Conservation (phyloP, 768 basidiomycete genomes). For the Agrocybe chaxingu region DNA sequence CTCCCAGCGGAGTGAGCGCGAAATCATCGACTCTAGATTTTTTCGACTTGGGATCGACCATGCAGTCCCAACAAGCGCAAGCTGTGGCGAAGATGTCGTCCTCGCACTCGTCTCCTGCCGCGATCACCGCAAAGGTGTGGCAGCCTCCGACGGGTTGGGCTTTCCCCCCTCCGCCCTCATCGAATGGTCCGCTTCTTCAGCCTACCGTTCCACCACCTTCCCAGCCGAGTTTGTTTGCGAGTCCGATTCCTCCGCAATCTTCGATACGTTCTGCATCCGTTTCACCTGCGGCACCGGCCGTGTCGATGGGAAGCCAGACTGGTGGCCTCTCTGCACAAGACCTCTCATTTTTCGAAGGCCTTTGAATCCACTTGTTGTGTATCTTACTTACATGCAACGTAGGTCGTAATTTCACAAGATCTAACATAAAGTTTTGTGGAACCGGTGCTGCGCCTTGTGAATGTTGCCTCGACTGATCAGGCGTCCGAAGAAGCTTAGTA, state of each 20-base stretch:
- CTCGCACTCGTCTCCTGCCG: conserved; percentile 10
- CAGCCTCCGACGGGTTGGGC: conserved; percentile 3
- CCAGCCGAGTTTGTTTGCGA: conserved; percentile 1
- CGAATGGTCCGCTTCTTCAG: conserved; percentile 8
- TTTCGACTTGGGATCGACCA: conserved; percentile 21
- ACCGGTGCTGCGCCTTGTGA: neutral
- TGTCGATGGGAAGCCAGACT: conserved; percentile 18
- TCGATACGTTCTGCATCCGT: conserved; percentile 4
- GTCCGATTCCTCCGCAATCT: conserved; percentile 9
- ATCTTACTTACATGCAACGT: neutral
- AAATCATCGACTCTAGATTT: conserved; percentile 21
- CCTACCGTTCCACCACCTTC: conserved; percentile 1
- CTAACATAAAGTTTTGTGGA: neutral
- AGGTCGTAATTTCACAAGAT: neutral
- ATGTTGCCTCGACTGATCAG: neutral
- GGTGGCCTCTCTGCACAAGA: conserved; percentile 79
- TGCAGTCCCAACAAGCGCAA: conserved; percentile 26
- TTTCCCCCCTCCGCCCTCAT: conserved; percentile 6
- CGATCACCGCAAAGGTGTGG: neutral
- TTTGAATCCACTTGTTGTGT: conserved; percentile 12
- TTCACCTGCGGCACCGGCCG: conserved; percentile 21
- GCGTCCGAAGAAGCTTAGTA: neutral
- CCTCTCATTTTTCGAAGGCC: conserved; percentile 83
- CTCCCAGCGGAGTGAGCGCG: conserved; percentile 7
- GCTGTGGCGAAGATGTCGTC: conserved; percentile 16